phyloP scores from a whole-genome alignment of 2,329 filamentous ascomycete genomes.

The Aspergillus oerlinghausenensis region DNA sequence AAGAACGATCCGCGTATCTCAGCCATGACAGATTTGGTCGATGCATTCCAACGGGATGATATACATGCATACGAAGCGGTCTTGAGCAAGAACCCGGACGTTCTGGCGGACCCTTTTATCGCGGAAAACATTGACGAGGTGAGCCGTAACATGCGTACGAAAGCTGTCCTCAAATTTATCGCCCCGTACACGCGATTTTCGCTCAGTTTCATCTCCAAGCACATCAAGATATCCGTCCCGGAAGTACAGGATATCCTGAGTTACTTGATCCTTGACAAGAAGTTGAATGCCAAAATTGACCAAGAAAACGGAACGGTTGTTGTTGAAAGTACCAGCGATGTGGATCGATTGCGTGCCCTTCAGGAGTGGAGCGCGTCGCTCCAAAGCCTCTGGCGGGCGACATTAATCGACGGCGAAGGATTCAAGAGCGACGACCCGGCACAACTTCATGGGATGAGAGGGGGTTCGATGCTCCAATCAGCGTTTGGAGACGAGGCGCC shows the following conservation, averaged over 20 bases:
- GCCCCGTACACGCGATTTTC: slow-evolving; percentile 93
- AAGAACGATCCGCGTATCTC: slow-evolving; percentile 91
- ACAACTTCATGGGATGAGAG: slow-evolving; percentile 22
- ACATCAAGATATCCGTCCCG: slow-evolving; percentile 75
- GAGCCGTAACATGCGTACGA: slow-evolving; percentile 95
- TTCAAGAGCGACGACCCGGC: slow-evolving; percentile 43
- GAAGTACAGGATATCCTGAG: slow-evolving; percentile 96
- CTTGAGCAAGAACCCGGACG: slow-evolving; percentile 79
- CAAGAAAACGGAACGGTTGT: slow-evolving; percentile 80
- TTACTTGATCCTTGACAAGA: slow-evolving; percentile 86
- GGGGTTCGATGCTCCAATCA: slow-evolving; percentile 24
- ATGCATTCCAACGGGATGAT: slow-evolving; percentile 93
- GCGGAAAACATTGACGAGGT: slow-evolving; percentile 99
- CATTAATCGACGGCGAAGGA: slow-evolving; percentile 75
- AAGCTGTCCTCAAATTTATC: slow-evolving; percentile 87
- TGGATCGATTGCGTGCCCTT: slow-evolving; percentile 65
- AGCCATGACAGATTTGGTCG: slow-evolving; percentile 95
- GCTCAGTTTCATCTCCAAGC: slow-evolving; percentile 77
- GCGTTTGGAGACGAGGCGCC: slow-evolving; percentile 28
- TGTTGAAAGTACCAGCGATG: slow-evolving; percentile 69
- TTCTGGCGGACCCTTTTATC: slow-evolving; percentile 89
- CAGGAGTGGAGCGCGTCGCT: slow-evolving; percentile 68
- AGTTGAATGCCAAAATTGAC: slow-evolving; percentile 82
- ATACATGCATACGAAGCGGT: slow-evolving; percentile 88
- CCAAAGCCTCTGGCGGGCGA: slow-evolving; percentile 61